Conservation (phyloP, 768 basidiomycete species). For the Filobasidium floriforme region DNA sequence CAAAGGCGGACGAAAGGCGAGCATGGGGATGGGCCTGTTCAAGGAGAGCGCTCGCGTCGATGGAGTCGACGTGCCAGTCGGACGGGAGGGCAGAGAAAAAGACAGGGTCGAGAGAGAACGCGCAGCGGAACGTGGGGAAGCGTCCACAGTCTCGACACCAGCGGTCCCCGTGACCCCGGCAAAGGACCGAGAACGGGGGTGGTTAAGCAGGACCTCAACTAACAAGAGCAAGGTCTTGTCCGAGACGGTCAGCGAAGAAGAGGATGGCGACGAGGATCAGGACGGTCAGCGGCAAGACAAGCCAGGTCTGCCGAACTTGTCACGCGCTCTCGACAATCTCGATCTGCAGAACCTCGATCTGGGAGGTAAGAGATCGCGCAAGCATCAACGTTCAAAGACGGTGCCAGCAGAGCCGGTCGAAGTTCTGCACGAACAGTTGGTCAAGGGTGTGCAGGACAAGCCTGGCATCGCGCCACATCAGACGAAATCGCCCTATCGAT, state of each 20-base stretch:
- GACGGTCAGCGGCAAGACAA: not conserved
- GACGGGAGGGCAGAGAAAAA: constrained; percentile 18
- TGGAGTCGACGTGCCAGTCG: constrained; percentile 20
- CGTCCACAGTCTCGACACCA: not conserved
- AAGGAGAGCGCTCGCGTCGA: constrained; percentile 37
- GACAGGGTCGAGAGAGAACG: constrained; percentile 18
- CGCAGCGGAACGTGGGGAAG: constrained; percentile 20
- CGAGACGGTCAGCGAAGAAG: not conserved
- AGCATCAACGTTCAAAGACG: constrained; percentile 5
- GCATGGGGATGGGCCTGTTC: constrained; percentile 47
- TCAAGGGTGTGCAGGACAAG: not conserved
- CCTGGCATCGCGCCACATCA: not conserved
- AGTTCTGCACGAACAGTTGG: constrained; percentile 16
- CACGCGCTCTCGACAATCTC: not conserved
- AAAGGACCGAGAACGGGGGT: not conserved
- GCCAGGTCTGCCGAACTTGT: too few relatives aligned
- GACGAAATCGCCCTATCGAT: not conserved
- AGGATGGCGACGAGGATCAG: not conserved
- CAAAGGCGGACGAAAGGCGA: constrained; percentile 45
- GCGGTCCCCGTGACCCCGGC: not conserved
- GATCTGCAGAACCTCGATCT: not conserved
- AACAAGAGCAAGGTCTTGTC: not conserved
- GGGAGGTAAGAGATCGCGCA: not conserved
- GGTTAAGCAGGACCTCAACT: not conserved
- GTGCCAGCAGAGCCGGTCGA: constrained; percentile 8